Evolutionary conservation across 805 yeast genomes (phyloP).

Genomic region (Zygotorulaspora florentina): DNA sequence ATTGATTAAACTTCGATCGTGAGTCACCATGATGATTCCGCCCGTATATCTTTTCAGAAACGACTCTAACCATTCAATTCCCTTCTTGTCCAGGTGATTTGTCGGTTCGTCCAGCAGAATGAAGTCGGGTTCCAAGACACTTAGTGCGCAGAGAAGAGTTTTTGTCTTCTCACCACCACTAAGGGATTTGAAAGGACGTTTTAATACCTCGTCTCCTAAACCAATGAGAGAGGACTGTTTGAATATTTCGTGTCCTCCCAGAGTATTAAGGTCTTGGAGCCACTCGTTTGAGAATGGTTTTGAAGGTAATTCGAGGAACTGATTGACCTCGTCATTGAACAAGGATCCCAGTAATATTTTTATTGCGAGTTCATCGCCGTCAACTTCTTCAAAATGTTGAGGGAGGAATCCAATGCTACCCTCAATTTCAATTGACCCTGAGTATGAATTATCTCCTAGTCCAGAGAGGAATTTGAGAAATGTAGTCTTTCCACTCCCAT

Average conservation of each 20-base stretch:
- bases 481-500: slow-evolving; percentile 50
- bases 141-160: slow-evolving; percentile 15
- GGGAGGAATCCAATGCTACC: slow-evolving; percentile 18
- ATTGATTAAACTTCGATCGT: slow-evolving; percentile 16
- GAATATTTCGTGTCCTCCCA: slow-evolving; percentile 19
- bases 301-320: slow-evolving; percentile 9
- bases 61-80: slow-evolving; percentile 17
- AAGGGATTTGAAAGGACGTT: slow-evolving; percentile 13
- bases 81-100: slow-evolving; percentile 15
- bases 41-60: slow-evolving; percentile 12
- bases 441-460: slow-evolving; percentile 20
- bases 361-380: slow-evolving; percentile 12
- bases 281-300: slow-evolving; percentile 14
- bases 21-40: slow-evolving; percentile 13
- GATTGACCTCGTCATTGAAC: slow-evolving; percentile 11
- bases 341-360: slow-evolving; percentile 12
- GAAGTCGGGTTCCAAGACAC: slow-evolving; percentile 16
- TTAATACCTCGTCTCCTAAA: slow-evolving; percentile 9
- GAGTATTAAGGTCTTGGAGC: slow-evolving; percentile 16
- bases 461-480: slow-evolving; percentile 45
- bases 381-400: slow-evolving; percentile 18
- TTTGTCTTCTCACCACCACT: slow-evolving; percentile 19
- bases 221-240: slow-evolving; percentile 14
- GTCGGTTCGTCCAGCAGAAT: slow-evolving; percentile 18
- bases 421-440: slow-evolving; percentile 16